phyloP scores from a whole-genome alignment of 192 early-diverging fungal genomes.

The Coemansia umbellata region DNA sequence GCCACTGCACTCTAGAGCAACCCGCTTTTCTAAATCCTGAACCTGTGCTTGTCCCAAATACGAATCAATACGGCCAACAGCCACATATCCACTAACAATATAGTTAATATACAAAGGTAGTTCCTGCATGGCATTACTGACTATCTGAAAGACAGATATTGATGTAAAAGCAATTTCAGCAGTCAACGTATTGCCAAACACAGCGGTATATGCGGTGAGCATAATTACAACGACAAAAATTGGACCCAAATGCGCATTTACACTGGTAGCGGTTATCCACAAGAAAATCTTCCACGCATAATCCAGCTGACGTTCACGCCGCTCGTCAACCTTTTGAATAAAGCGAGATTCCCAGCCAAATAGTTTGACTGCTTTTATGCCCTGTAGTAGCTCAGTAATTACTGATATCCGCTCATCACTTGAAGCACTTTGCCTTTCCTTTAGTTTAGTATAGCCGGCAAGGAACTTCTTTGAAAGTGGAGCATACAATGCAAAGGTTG shows the following conservation, averaged over 20 bases:
- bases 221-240: constrained; percentile 59
- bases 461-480: constrained; percentile 55
- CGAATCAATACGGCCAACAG: constrained; percentile 62
- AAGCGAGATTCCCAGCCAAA: constrained; percentile 80
- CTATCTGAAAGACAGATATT: constrained; percentile 63
- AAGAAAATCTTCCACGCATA: constrained; percentile 51
- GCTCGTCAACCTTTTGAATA: constrained; percentile 57
- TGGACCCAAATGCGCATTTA: constrained; percentile 55
- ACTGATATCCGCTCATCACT: constrained; percentile 71
- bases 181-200: constrained; percentile 54
- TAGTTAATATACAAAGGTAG: constrained; percentile 58
- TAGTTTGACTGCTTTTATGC: constrained; percentile 89
- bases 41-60: constrained; percentile 76
- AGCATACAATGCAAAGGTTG: constrained; percentile 56
- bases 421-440: constrained; percentile 54
- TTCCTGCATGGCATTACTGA: constrained; percentile 61
- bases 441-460: constrained; percentile 49
- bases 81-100: constrained; percentile 59
- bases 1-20: background rate
- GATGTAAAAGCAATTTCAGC: constrained; percentile 68
- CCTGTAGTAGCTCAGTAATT: constrained; percentile 81
- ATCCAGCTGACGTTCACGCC: constrained; percentile 61
- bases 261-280: constrained; percentile 38
- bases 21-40: constrained; percentile 45
- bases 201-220: constrained; percentile 56